These are phyloP conservation scores for Blastobotrys serpentis DNA, from an alignment of 1,139 yeast genomes.

Conservation along the genomic window DNA sequence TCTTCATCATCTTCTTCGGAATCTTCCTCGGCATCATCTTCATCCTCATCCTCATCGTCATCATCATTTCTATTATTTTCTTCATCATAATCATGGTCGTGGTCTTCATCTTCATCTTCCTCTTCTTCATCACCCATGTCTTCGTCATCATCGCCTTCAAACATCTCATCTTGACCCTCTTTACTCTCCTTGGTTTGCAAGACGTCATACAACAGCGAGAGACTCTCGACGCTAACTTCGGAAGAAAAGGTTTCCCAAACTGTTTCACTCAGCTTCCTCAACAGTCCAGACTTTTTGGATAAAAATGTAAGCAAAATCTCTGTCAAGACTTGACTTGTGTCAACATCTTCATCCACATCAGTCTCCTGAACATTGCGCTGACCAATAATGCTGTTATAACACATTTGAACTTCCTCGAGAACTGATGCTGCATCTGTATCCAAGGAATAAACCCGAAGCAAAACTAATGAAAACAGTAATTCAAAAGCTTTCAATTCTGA, in stretches of 20 bases:
- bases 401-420: constrained; percentile 61
- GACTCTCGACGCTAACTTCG: constrained; percentile 49
- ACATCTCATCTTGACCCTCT: constrained; percentile 75
- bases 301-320: constrained; percentile 77
- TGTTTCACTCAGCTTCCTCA: constrained; percentile 67
- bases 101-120: constrained; percentile 39
- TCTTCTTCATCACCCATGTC: constrained; percentile 42
- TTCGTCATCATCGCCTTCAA: constrained; percentile 55
- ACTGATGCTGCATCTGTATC: constrained; percentile 71
- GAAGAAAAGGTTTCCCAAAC: constrained; percentile 72
- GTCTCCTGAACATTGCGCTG: constrained; percentile 36
- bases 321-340: constrained; percentile 62
- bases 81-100: too few species aligned
- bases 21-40: constrained; percentile 38
- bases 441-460: constrained; percentile 76
- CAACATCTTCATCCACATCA: constrained; percentile 38
- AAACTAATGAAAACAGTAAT: constrained; percentile 70
- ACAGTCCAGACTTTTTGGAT: constrained; percentile 66
- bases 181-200: constrained; percentile 73
- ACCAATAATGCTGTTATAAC: constrained; percentile 37
- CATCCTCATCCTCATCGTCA: constrained; percentile 38
- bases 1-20: constrained; percentile 35
- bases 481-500: constrained; percentile 58
- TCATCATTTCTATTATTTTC: constrained; percentile 40
- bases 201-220: constrained; percentile 63